Evolutionary conservation across 148 eudicot genomes (phyloP), one percentile per base, ranked within the genome.

Genomic region (Camellia sinensis): DNA sequence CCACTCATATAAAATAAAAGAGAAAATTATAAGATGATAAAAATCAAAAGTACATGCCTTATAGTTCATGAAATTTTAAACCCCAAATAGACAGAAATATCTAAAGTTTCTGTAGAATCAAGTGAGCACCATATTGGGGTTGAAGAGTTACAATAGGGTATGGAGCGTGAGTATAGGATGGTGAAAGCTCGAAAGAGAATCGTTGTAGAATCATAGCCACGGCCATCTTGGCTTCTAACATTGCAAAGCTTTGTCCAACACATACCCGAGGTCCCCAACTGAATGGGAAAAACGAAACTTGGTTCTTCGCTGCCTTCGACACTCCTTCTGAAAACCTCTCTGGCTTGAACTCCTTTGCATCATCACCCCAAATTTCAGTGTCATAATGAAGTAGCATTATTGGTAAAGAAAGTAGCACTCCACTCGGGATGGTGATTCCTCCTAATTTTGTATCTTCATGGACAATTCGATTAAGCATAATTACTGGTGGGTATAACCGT

Each of bases 81-180:
- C 40, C 54, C 74, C 0, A 48, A 45, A 9, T 18, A 18, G 41
- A 17, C 2, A 0, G 48, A 40, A 57, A 60, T 44, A 19, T 53
- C 73, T 72, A 80, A 5, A 80, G 18, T 43, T 74, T 74, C 63
- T 17, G 78, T 12, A 80, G 53, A 64, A 74, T 64, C 72, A 80
- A 65, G 54, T 73, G 82, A 63, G 82, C 79, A n/a, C 83, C 83
- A 56, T 74, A 45, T 67, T 74, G 83, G 1, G 83, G 83, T 74
- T 74, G 73, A 43, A 80, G 54, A 43, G 71, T 53, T 5, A 56
- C 7, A 19, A 44, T 0, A 65, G 46, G 1, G 11, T n/a, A 17
- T 1, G 83, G 83, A 50, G 83, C 79, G 44, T 80, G 82, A 3
- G 83, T 0, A 22, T 80, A 80, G 37, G 65, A 63, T 64, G 82